Evolutionary conservation across 2,329 filamentous ascomycete genomes (phyloP).

Genomic region (Trichoderma simmonsii): DNA sequence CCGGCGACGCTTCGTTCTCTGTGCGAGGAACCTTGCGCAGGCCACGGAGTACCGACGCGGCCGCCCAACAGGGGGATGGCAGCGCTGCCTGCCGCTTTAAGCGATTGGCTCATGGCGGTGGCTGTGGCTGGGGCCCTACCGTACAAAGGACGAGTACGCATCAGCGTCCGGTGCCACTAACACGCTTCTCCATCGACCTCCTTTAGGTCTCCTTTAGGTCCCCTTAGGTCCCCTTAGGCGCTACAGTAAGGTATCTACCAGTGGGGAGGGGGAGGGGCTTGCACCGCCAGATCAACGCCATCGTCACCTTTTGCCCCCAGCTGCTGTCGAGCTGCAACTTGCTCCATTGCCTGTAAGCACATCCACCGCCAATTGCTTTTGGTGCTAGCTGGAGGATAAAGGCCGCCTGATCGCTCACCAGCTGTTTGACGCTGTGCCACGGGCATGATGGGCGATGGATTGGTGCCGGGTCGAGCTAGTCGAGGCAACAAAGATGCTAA

Average conservation of each 20-base stretch:
- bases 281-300: slow-evolving; percentile 19
- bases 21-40: not conserved
- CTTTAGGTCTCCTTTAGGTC: slow-evolving; percentile 12
- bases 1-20: not conserved
- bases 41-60: not conserved
- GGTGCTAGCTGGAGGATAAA: slow-evolving; percentile 7
- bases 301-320: slow-evolving; percentile 7
- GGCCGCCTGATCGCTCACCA: slow-evolving; percentile 6
- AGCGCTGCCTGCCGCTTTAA: slow-evolving; percentile 32
- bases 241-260: slow-evolving; percentile 12
- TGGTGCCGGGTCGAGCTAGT: not conserved
- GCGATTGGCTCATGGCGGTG: slow-evolving; percentile 36
- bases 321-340: not conserved
- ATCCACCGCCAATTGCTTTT: not conserved
- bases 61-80: slow-evolving; percentile 22
- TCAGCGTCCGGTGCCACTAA: not conserved
- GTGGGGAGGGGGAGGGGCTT: slow-evolving; percentile 14
- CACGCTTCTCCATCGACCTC: slow-evolving; percentile 2
- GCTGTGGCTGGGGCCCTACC: slow-evolving; percentile 24
- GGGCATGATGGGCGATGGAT: not conserved
- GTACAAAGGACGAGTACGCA: not conserved
- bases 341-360: slow-evolving; percentile 2
- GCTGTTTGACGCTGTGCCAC: not conserved
- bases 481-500: slow-evolving; percentile 2
- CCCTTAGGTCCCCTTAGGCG: slow-evolving; percentile 2